Evolutionary conservation across 495 filamentous ascomycete species (phyloP), one percentile per base, ranked within the genome.

Genomic region (Hypoxylon trugodes): DNA sequence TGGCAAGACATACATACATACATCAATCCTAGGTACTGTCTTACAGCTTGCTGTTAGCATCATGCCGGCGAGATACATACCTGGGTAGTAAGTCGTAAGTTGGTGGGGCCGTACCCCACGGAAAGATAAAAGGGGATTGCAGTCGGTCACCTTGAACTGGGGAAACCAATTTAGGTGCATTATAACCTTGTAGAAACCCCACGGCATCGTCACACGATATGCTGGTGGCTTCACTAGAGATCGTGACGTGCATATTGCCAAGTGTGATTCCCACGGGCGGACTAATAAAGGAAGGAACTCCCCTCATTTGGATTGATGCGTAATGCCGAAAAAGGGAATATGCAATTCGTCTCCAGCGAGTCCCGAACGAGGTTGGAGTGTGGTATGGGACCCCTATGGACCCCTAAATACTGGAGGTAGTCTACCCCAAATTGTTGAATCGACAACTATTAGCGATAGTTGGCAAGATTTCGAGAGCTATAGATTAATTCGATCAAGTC

Each of bases 171-270:
- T n/a, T 33, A 30, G 41, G 49, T 30, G 35, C 7, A 40, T 37
- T 28, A 40, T 22, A 33, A 49, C 28, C 41, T 50, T 25, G 36
- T n/a, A 35, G n/a, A 18, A 35, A 15, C 16, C 21, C 5, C 26
- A 30, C 51, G 46, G 56, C 10, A 32, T 25, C 22, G 45, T 59
- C 26, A 18, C 49, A 22, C 15, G 18, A 45, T 38, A 36, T 53
- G 24, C 32, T 54, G 36, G 57, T 33, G 48, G 33, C 41, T 47
- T 52, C 57, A 61, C 49, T 18, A 60, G 35, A 40, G 42, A 62
- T 40, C 45, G 45, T 61, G 63, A 61, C 57, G 57, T 66, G 56
- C 56, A 61, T 66, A 51, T 41, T n/a, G 45, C 51, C 10, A 51
- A 46, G 37, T 33, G 40, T 42, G 37, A 35, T 19, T 51, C 28